Conservation (phyloP, 2,329 filamentous ascomycete genomes). For the Pseudogymnoascus pannorum region DNA sequence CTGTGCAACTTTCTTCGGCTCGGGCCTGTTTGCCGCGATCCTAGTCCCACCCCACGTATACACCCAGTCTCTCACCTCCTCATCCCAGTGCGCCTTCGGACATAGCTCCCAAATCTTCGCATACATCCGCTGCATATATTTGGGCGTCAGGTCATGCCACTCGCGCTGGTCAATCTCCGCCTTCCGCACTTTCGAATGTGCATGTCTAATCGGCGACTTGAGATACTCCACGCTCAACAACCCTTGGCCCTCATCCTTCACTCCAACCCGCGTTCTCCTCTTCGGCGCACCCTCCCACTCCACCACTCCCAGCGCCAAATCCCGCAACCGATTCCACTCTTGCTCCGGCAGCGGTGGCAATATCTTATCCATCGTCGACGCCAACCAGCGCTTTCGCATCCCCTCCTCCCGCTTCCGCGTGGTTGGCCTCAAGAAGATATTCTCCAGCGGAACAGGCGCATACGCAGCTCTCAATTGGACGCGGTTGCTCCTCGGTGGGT, state of each 20-base stretch:
- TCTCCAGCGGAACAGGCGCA: conserved; percentile 37
- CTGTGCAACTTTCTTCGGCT: conserved; percentile 20
- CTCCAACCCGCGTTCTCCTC: not conserved
- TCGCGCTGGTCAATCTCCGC: not conserved
- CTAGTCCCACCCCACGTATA: conserved; percentile 41
- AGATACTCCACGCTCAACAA: conserved; percentile 10
- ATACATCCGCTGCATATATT: conserved; percentile 44
- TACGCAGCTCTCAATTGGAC: conserved; percentile 14
- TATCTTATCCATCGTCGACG: conserved; percentile 36
- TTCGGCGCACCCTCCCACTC: conserved; percentile 1
- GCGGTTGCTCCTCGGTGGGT: conserved; percentile 12
- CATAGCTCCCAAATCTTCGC: conserved; percentile 37
- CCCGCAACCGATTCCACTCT: conserved; percentile 50
- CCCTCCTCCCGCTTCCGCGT: conserved; percentile 33
- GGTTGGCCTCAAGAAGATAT: conserved; percentile 44
- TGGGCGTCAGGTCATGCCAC: conserved; percentile 29
- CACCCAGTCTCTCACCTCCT: conserved; percentile 24
- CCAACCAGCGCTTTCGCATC: conserved; percentile 44
- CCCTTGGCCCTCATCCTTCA: not conserved
- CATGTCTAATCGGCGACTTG: conserved; percentile 11
- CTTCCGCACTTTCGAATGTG: not conserved
- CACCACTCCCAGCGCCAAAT: conserved; percentile 34
- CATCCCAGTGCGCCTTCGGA: conserved; percentile 34
- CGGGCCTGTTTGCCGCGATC: conserved; percentile 25
- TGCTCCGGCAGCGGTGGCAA: conserved; percentile 46